phyloP scores from a whole-genome alignment of 352 stramenopile genomes.

The Phytophthora lateralis region DNA sequence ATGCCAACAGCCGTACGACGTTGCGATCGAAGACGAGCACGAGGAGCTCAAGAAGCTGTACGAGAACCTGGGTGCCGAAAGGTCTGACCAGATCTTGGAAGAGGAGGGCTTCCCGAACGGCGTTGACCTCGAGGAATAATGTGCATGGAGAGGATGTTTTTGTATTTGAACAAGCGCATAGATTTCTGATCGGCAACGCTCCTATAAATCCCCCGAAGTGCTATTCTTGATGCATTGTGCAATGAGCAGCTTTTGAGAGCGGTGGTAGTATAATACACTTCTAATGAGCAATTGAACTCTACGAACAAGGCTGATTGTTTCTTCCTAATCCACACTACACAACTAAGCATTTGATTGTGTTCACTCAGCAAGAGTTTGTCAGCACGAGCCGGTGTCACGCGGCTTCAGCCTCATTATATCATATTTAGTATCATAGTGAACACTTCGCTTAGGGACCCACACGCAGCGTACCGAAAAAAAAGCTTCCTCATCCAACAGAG shows the following conservation, averaged over 20 bases:
- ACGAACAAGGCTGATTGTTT: too few relatives aligned
- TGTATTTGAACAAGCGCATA: conserved; percentile 5
- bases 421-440: conserved; percentile 74
- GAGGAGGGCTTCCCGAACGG: conserved; percentile 32
- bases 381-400: conserved; percentile 47
- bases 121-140: conserved; percentile 31
- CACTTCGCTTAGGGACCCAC: conserved; percentile 15
- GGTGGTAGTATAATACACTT: too few relatives aligned
- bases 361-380: conserved; percentile 74
- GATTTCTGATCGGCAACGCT: not conserved
- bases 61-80: conserved; percentile 55
- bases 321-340: not conserved
- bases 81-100: conserved; percentile 42
- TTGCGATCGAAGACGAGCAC: conserved; percentile 69
- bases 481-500: not conserved
- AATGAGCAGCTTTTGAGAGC: too few relatives aligned
- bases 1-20: conserved; percentile 52
- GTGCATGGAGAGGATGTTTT: not conserved
- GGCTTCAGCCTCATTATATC: conserved; percentile 86
- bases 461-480: conserved; percentile 3
- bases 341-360: conserved; percentile 19
- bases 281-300: too few relatives aligned
- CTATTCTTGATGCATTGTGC: too few relatives aligned
- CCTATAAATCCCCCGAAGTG: too few relatives aligned
- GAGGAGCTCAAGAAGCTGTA: conserved; percentile 57